phyloP scores from a whole-genome alignment of 2,329 filamentous ascomycete species.

The Pseudogymnoascus sp. region DNA sequence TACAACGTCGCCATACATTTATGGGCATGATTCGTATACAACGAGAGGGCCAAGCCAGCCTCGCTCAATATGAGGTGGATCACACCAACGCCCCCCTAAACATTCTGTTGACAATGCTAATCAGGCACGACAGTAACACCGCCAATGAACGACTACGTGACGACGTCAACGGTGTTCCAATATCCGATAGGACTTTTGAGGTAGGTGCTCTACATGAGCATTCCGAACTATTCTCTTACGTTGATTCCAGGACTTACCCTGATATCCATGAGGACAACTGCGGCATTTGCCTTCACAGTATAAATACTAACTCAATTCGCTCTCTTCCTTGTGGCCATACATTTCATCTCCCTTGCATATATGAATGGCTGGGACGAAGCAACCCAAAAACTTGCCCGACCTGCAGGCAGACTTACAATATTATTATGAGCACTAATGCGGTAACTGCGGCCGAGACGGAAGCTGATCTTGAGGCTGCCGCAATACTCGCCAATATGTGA shows the following conservation, averaged over 20 bases:
- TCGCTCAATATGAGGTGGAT: neutral
- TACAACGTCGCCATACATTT: neutral
- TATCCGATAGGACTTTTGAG: neutral
- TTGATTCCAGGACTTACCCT: neutral
- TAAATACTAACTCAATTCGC: neutral
- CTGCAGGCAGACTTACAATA: neutral
- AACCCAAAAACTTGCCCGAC: neutral
- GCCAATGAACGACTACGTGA: neutral
- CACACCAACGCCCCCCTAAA: neutral
- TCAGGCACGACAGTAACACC: neutral
- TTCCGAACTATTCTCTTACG: conserved; percentile 1
- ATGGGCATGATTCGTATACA: neutral
- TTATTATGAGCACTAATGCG: neutral
- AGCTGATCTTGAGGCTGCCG: neutral
- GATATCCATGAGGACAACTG: neutral
- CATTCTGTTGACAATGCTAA: neutral
- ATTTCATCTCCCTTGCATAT: neutral
- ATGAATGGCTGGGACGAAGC: neutral
- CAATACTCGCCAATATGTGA: neutral
- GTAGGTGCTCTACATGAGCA: neutral
- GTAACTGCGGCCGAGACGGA: neutral
- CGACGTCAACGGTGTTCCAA: neutral
- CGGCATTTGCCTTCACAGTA: neutral
- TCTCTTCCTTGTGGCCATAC: neutral
- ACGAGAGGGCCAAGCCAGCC: neutral